Base-by-base conservation (phyloP, 345 rosid species). In the Kernera saxatilis region DNA sequence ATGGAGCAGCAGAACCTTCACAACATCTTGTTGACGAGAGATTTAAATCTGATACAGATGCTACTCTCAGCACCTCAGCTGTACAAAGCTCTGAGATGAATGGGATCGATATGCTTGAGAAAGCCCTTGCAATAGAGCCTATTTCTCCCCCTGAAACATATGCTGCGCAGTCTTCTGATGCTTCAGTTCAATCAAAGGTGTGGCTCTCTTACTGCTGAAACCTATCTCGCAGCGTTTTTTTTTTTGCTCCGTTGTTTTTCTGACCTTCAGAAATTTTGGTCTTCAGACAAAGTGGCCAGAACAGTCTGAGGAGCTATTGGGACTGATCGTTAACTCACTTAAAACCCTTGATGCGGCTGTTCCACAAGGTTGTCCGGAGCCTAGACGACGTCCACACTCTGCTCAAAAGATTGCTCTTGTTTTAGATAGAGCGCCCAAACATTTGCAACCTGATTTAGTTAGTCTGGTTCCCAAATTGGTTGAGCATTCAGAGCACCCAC, bases 231-330 rank as follows among this genome's bases (percentile, higher is more conserved):
- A 37, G 32, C 48, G 21, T 14, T 72, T 33, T 13, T 21, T 9
- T 22, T 53, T 51, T 46, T 51, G 21, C 48, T 49, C 36, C 41
- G 0, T 45, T 65, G 18, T 57, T 70, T 35, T 71, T 46, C 71
- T 77, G 64, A 64, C 62, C 43, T 27, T 36, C 26, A 22, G 68
- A 37, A 64, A 26, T 18, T 21, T 77, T 32, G 63, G 60, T 81
- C 66, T 75, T 59, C 88, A 95, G 99, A 85, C 98, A 39, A 92
- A 92, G 83, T 90, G 98, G 97, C 96, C 96, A 1, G 98, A 95
- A 81, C 98, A 95, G 80, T 95, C 97, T 29, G 99, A 90, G 86
- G 99, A 95, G 86, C 92, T 95, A 30, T 71, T 95, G 60, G 97
- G 98, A 75, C 81, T 95, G 84, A 95, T 95, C 76, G 92, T 95